Base-by-base conservation (phyloP, 2,329 filamentous ascomycete species). In the Aspergillus fijiensis region DNA sequence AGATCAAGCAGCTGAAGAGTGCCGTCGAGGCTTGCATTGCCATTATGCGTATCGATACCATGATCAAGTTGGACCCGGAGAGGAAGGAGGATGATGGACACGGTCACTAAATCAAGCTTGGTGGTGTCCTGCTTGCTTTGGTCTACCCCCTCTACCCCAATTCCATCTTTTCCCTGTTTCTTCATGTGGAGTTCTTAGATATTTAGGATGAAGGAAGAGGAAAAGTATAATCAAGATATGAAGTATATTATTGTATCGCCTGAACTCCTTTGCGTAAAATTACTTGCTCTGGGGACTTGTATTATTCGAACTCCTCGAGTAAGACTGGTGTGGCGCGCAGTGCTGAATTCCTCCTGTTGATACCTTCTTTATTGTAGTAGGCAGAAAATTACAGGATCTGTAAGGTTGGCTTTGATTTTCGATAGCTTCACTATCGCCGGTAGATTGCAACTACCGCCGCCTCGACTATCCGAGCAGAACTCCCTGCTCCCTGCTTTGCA, bases 1-100 rank as follows among this genome's bases (percentile, higher is more conserved):
- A 99, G 85, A 86, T 99, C 68, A 90, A 94, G 79, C 95, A 98
- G 83, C 83, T 99, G 74, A 99, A 99, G 89, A 96, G 90, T 79
- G 95, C 95, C 29, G 95, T 99, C 53, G 95, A 99, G 81, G 95
- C 95, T 58, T 98, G 95, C 79, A 96, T 99, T 78, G 91, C 92
- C 74, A 98, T 99, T 76, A 98, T 99, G 95, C 87, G 95, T 72
- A 99, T 99, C 75, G 95, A 99, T 82, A 98, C 95, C 66, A 84
- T 99, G 79, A 98, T 99, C 81, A 96, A 96, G 83, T 82, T 99
- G 77, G 95, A 99, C 83, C 93, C 93, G 19, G 92, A 97, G 82
- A 85, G 89, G 82, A 84, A 85, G 73, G 85, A 87, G 72, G 85
- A 96, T 79, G 91, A 95, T 72, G 92, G 91, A 59, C 91, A 96